These are phyloP conservation scores for Lepidium africanum DNA, from an alignment of 345 rosid genomes.

Conservation along the genomic window DNA sequence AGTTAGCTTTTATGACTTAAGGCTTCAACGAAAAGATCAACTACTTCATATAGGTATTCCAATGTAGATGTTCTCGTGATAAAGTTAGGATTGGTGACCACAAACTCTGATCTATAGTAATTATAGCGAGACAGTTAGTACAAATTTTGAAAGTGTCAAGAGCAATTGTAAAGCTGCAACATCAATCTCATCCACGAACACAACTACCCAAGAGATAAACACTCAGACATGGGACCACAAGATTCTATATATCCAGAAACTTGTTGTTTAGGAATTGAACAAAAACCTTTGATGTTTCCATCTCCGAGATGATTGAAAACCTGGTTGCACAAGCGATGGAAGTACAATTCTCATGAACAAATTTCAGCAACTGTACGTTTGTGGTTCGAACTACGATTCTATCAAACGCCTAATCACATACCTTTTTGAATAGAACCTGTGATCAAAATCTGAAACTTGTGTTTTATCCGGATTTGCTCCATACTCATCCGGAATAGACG, in stretches of 20 bases:
- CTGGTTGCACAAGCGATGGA: no score
- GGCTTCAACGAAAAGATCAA: slow-evolving; percentile 56
- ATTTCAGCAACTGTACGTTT: no score
- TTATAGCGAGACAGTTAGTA: no score
- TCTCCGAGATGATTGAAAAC: no score
- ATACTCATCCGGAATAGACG: slow-evolving; percentile 78
- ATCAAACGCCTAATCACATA: no score
- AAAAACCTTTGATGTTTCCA: no score
- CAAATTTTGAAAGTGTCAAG: no score
- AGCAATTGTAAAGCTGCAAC: slow-evolving; percentile 29
- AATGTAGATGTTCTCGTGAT: slow-evolving; percentile 34
- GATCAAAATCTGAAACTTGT: slow-evolving; percentile 50
- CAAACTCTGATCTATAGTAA: no score
- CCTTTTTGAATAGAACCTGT: slow-evolving; percentile 62
- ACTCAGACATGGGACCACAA: background rate
- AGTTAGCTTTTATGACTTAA: slow-evolving; percentile 39
- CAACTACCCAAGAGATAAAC: slow-evolving; percentile 5
- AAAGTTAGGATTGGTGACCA: no score
- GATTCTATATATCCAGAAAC: background rate
- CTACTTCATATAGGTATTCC: slow-evolving; percentile 80
- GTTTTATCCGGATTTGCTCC: slow-evolving; percentile 68
- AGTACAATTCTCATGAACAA: no score
- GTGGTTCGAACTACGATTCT: background rate
- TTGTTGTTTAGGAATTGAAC: no score
- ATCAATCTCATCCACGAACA: slow-evolving; percentile 39